Base-by-base conservation (phyloP, 2,329 filamentous ascomycete genomes). In the Fusarium camptoceras region DNA sequence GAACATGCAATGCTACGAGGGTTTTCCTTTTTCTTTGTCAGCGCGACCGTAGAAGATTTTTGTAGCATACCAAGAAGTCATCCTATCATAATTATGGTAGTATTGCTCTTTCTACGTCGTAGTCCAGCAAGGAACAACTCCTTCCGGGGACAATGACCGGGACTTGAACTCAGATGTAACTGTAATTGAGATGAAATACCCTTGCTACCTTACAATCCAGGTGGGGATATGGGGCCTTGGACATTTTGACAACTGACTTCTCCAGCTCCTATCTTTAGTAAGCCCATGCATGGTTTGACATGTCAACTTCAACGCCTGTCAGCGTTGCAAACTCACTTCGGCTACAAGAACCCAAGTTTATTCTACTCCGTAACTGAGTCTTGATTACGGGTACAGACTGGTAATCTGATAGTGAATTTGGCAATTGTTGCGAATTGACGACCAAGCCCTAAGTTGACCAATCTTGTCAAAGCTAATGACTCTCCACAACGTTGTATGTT, bases 281-380 rank as follows among this genome's bases (percentile, higher is more conserved):
- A 5, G 31, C 5, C 8, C 30, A 37, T n/a, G 18, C n/a, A n/a
- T n/a, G n/a, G n/a, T 7, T 0, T 37, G 34, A 37, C 18, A n/a
- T 37, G 34, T 37, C 34, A n/a, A 37, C 18, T 37, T 37, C 10
- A 37, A 37, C 34, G 10, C 34, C 34, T 0, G 34, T 37, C 18
- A 37, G 18, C 18, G 34, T 37, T 37, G 18, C 34, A 37, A n/a
- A 37, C 18, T 37, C 18, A 37, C 34, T 37, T 37, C 34, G 34
- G 3, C 34, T 37, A 37, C 34, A n/a, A 37, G 34, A n/a, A 7
- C 10, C 10, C 18, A 37, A 37, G 34, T 6, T 11, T 18, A 4
- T 3, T 37, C 34, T 37, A n/a, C n/a, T n/a, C n/a, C n/a, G n/a
- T n/a, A n/a, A 37, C 34, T 7, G 0, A 12, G 1, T 7, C 10